Evolutionary conservation across 2,329 filamentous ascomycete species (phyloP).

Genomic region (Epichloe sibirici): DNA sequence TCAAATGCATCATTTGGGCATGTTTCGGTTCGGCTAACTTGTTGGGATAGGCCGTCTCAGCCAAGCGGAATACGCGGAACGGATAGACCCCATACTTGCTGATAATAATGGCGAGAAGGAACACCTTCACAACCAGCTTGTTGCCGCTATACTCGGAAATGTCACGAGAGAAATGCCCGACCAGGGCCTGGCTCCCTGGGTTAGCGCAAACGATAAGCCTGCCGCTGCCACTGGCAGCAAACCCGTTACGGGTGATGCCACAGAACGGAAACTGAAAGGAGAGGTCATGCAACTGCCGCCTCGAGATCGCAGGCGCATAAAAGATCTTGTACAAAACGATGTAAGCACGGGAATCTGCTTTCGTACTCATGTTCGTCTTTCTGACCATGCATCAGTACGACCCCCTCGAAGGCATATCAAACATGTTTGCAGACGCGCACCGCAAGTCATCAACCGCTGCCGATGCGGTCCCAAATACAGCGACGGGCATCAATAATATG

Average conservation of each 20-base stretch:
- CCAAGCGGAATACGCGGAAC: conserved; percentile 46
- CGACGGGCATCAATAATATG: conserved; percentile 65
- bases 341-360: conserved; percentile 20
- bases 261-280: conserved; percentile 52
- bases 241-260: conserved; percentile 51
- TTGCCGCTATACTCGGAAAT: conserved; percentile 56
- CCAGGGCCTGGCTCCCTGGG: conserved; percentile 55
- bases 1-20: not conserved
- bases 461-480: conserved; percentile 53
- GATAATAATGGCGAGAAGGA: conserved; percentile 46
- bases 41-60: conserved; percentile 43
- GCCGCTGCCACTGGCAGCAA: conserved; percentile 44
- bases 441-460: conserved; percentile 34
- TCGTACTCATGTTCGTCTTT: not conserved
- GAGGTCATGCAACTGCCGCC: conserved; percentile 61
- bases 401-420: conserved; percentile 40
- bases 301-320: conserved; percentile 53
- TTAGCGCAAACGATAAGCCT: conserved; percentile 59
- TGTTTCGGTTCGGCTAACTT: conserved; percentile 15
- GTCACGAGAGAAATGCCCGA: conserved; percentile 58
- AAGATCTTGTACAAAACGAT: conserved; percentile 50
- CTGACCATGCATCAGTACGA: conserved; percentile 32
- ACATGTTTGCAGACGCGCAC: conserved; percentile 38
- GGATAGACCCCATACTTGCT: conserved; percentile 47
- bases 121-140: conserved; percentile 56